Evolutionary conservation across 2,329 filamentous ascomycete genomes (phyloP).

Genomic region (Bretziella fagacearum): DNA sequence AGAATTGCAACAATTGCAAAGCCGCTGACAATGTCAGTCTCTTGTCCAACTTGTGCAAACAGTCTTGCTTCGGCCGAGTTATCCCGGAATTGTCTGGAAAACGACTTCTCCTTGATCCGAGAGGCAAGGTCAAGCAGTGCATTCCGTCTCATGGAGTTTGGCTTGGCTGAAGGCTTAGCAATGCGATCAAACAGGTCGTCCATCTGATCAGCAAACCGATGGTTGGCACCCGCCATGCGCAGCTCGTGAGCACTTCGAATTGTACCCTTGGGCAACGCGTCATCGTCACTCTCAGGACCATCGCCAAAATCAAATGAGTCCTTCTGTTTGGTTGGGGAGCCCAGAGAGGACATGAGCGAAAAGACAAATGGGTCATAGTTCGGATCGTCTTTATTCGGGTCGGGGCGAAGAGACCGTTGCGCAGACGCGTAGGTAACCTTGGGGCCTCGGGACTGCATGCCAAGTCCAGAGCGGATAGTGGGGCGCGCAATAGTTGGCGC

Average conservation of each 20-base stretch:
- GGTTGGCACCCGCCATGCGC: constrained; percentile 48
- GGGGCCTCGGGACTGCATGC: constrained; percentile 18
- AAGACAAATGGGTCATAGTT: constrained; percentile 14
- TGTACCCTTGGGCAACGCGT: constrained; percentile 28
- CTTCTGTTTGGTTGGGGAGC: constrained; percentile 10
- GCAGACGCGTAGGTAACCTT: constrained; percentile 25
- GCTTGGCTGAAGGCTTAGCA: constrained; percentile 30
- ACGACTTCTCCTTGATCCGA: constrained; percentile 44
- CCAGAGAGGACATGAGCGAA: constrained; percentile 8
- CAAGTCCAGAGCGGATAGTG: background rate
- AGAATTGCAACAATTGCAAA: constrained; percentile 49
- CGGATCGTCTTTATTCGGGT: constrained; percentile 11
- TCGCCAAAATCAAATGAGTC: constrained; percentile 14
- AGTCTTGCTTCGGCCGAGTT: constrained; percentile 55
- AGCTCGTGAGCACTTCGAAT: constrained; percentile 50
- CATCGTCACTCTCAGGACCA: constrained; percentile 24
- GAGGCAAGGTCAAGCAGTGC: constrained; percentile 43
- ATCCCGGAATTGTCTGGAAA: constrained; percentile 54
- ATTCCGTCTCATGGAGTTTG: constrained; percentile 36
- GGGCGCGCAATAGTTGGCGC: background rate
- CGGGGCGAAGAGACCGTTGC: constrained; percentile 17
- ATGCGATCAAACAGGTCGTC: constrained; percentile 47
- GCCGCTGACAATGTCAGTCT: constrained; percentile 43
- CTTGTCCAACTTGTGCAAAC: constrained; percentile 41
- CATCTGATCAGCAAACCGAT: constrained; percentile 47